A percentile compares a stretch with the other conserved stretches of the same genome.
Conservation (phyloP, 164 flowering plant species). For the Berberis vulgaris region DNA sequence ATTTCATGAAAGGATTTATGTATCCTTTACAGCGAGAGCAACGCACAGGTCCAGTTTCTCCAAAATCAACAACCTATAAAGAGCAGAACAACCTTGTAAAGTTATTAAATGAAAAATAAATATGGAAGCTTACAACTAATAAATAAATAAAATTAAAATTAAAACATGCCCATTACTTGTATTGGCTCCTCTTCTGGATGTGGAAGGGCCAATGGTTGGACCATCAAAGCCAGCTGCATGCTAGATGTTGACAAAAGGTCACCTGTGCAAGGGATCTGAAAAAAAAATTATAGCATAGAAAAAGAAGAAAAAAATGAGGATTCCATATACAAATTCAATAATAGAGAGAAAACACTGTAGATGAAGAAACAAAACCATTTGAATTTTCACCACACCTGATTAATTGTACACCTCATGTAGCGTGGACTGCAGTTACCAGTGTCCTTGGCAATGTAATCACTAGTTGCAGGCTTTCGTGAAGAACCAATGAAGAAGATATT, state of each 20-base stretch:
- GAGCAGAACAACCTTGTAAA: not conserved
- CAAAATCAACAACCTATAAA: conserved; percentile 85
- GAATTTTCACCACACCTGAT: conserved; percentile 45
- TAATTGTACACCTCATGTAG: conserved; percentile 87
- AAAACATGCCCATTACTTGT: conserved; percentile 46
- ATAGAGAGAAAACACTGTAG: not conserved
- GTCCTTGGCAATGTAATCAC: conserved; percentile 82
- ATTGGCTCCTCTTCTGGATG: conserved; percentile 97
- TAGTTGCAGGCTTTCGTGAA: conserved; percentile 65
- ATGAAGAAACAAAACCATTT: not conserved
- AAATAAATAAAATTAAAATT: not conserved
- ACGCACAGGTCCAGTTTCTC: conserved; percentile 94
- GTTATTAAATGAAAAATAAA: not conserved
- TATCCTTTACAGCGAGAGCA: conserved; percentile 98
- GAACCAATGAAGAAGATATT: not conserved
- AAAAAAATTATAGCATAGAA: not conserved
- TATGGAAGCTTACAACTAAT: not conserved
- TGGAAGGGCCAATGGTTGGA: conserved; percentile 94
- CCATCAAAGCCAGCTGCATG: conserved; percentile 89
- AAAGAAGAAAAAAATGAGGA: not conserved
- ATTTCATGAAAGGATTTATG: conserved; percentile 94
- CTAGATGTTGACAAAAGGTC: conserved; percentile 87
- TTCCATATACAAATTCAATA: not conserved
- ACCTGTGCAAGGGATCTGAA: conserved; percentile 84
- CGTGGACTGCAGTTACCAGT: conserved; percentile 99